Base-by-base conservation (phyloP, 805 yeast species). In the Blastobotrys americana region DNA sequence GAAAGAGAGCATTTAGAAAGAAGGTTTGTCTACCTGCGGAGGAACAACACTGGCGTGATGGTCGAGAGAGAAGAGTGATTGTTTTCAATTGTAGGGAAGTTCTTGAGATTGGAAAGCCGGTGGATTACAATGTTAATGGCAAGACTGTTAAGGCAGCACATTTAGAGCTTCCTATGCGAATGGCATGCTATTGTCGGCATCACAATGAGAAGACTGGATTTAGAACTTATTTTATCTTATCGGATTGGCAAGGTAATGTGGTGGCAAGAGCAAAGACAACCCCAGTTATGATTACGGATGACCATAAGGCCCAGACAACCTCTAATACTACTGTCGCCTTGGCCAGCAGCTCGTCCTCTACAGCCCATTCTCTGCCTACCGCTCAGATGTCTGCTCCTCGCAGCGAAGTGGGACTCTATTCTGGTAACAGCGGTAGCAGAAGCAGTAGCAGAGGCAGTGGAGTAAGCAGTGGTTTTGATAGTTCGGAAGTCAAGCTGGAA, bases 131-230 rank as follows among this genome's bases (percentile, higher is more conserved):
- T 25, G 55, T 56, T 31, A 48, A 54, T 25, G 58, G 54, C 10
- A 8, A 8, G 13, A 54, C 48, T 15, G 50, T 52, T 5, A 45
- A 55, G 38, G 60, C 62, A 13, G 68, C 67, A 37, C 57, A 55
- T 28, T 56, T 77, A 16, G 78, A 73, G 41, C 60, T 79, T 3
- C 76, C 77, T 17, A 68, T 96, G 19, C 77, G 98, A 64, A 78
- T 93, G 35, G 90, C 90, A 6, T 90, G 98, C 64, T 90, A 93
- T 62, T 93, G 97, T 66, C 78, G 97, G 52, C 98, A 93, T 64
- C 98, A 93, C 64, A 78, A 80, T 52, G 96, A 89, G 50, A 69
- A 80, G n/a, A 74, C 74, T 34, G 98, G 98, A 1, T 90, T 89
- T 68, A 47, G 58, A 41, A 62, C 58, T 1, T 56, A 53, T 37